Evolutionary conservation across 1,139 yeast species (phyloP).

Genomic region (Geotrichum reessii): DNA sequence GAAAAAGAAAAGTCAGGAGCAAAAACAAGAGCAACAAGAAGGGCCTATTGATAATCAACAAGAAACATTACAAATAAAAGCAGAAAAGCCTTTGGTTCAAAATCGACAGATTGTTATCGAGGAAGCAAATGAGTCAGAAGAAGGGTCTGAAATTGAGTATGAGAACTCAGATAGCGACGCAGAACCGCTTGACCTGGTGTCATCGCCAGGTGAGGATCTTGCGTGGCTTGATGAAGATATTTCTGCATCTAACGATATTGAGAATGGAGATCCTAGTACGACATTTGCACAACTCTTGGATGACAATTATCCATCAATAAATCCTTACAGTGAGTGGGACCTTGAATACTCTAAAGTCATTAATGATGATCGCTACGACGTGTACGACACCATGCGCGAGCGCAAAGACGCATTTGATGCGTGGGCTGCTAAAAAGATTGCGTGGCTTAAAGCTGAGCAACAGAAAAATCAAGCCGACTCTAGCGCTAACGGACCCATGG

Average conservation of each 20-base stretch:
- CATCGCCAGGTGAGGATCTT: slow-evolving; percentile 16
- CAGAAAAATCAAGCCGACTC: slow-evolving; percentile 2
- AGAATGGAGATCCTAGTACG: slow-evolving; percentile 18
- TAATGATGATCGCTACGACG: slow-evolving; percentile 39
- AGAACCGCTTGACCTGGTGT: slow-evolving; percentile 15
- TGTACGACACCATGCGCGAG: slow-evolving; percentile 34
- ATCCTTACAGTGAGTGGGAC: slow-evolving; percentile 47
- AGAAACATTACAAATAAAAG: slow-evolving; percentile 7
- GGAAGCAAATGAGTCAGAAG: slow-evolving; percentile 16
- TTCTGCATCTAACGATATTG: slow-evolving; percentile 21
- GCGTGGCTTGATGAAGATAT: slow-evolving; percentile 17
- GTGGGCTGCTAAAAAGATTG: slow-evolving; percentile 38
- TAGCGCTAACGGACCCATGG: neutral
- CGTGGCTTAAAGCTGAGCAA: slow-evolving; percentile 11
- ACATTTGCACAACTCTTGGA: slow-evolving; percentile 5
- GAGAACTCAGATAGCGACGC: slow-evolving; percentile 20
- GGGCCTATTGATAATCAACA: slow-evolving; percentile 3
- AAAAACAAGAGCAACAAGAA: slow-evolving; percentile 9
- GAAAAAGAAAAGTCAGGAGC: slow-evolving; percentile 17
- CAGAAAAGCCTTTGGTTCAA: neutral
- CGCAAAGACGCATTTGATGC: slow-evolving; percentile 40
- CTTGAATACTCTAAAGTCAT: slow-evolving; percentile 40
- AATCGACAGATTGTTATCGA: slow-evolving; percentile 11
- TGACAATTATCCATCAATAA: slow-evolving; percentile 24
- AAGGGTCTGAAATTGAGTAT: slow-evolving; percentile 20